Evolutionary conservation across 1,139 yeast species (phyloP), one percentile per base, ranked within the genome.

Genomic region (Taiozyma onychis): DNA sequence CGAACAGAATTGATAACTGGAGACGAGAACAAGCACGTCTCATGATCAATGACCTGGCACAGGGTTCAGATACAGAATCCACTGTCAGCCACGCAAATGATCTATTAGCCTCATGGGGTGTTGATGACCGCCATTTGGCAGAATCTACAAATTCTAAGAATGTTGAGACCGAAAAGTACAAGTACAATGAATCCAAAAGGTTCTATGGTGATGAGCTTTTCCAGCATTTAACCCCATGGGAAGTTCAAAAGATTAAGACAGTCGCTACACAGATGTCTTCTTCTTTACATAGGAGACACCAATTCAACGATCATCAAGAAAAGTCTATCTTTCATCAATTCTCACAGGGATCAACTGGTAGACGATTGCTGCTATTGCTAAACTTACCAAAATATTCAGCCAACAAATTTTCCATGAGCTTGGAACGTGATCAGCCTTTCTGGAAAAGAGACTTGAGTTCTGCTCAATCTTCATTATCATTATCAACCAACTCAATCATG

Each of bases 21-120:
- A 54, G 62, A 39, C 57, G 55, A 44, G 64, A 62, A 37, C 65
- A 62, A 39, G 64, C 64, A 2, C 53, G 46, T 16, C 30, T 48
- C 4, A 45, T 61, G 44, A 59, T 60, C 39, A 51, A 55, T 42
- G 59, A 60, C 30, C 44, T 60, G 7, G 52, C 52, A 10, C 48
- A 54, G 21, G 51, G 51, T 13, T 50, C 59, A 4, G 44, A 50
- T 7, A 43, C 48, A 7, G 47, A 45, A 7, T 9, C 27, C 11
- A 42, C 50, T 9, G 26, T 24, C 22, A 43, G 39, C 4, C 48
- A 44, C 8, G 16, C 56, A 3, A 46, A 49, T 26, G 63, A 62
- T 7, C 39, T 61, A 2, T 43, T 61, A 22, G 60, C 59, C 1
- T 62, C 65, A 3, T 62, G 65, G 65, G 65, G 65, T 26, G 64